A percentile compares a stretch with the other conserved stretches of the same genome.
phyloP scores from a whole-genome alignment of 768 basidiomycete species.

The Botryobasidium botryosum region DNA sequence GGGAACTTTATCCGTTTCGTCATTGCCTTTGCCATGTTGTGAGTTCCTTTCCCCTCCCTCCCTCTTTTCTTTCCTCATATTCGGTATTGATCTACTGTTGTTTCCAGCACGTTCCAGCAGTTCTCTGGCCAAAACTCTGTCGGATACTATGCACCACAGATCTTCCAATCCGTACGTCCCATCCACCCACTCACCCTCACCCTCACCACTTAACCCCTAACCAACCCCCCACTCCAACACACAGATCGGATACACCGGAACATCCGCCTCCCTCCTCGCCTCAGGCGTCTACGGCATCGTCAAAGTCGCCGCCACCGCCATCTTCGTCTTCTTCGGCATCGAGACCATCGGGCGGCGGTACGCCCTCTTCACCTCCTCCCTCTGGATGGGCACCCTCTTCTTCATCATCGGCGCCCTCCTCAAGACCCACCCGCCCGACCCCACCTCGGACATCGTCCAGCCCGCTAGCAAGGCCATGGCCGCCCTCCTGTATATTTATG shows the following conservation, averaged over 20 bases:
- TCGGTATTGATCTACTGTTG: constrained; percentile 5
- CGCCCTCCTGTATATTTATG: constrained; percentile 71
- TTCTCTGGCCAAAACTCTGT: constrained; percentile 74
- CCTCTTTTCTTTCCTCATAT: not conserved
- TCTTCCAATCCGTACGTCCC: constrained; percentile 12
- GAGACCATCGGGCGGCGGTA: constrained; percentile 23
- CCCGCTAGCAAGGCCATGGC: constrained; percentile 57
- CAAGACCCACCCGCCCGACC: constrained; percentile 51
- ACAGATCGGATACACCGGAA: constrained; percentile 20
- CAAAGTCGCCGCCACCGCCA: constrained; percentile 23
- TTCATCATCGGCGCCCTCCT: constrained; percentile 74
- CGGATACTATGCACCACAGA: constrained; percentile 22
- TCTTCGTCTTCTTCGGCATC: constrained; percentile 23
- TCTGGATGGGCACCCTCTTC: constrained; percentile 66
- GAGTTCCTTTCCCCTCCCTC: too few relatives aligned
- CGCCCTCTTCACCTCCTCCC: constrained; percentile 41
- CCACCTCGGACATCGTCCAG: constrained; percentile 16
- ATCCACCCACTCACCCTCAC: not conserved
- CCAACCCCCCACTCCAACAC: not conserved
- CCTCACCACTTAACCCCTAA: not conserved
- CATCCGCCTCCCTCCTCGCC: constrained; percentile 19
- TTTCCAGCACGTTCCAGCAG: constrained; percentile 63
- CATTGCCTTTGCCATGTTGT: constrained; percentile 53
- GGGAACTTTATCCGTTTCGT: constrained; percentile 71
- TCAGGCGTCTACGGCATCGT: constrained; percentile 25